Percentiles rank a stretch among this genome's conserved stretches.
Evolutionary conservation across 2,329 filamentous ascomycete species (phyloP).

Genomic region (Coniochaeta prunicola): DNA sequence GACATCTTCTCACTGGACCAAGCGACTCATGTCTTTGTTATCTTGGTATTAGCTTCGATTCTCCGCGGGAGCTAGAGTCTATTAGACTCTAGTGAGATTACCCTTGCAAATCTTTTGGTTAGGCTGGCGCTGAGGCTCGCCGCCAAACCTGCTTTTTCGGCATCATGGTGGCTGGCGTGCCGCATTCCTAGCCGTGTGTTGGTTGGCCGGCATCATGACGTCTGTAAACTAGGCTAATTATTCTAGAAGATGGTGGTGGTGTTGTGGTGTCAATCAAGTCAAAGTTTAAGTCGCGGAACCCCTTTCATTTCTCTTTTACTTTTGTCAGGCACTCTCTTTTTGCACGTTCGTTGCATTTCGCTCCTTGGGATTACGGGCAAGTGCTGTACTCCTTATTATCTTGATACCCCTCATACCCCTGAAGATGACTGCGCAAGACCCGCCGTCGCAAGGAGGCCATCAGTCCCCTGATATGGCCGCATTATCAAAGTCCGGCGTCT

Average conservation of each 20-base stretch:
- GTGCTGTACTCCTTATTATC: background rate
- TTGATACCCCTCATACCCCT: background rate
- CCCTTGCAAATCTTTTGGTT: background rate
- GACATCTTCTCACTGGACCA: too few species aligned
- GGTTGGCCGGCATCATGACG: conserved; percentile 1
- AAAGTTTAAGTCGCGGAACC: background rate
- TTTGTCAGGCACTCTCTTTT: background rate
- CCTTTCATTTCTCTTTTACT: background rate
- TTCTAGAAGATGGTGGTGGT: background rate
- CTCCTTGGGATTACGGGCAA: background rate
- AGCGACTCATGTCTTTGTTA: background rate
- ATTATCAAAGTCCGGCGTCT: conserved; percentile 12
- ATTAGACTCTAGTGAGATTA: background rate
- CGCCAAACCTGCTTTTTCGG: conserved; percentile 3
- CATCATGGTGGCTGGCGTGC: conserved; percentile 3
- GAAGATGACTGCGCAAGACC: background rate
- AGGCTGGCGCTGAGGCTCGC: background rate
- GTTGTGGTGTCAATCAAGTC: background rate
- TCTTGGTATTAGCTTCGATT: background rate
- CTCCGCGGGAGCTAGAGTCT: background rate
- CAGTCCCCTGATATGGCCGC: background rate
- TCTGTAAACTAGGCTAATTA: background rate
- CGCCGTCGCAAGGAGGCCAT: background rate
- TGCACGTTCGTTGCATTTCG: too few species aligned
- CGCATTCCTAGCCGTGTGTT: background rate